Base-by-base conservation (phyloP, 2,329 filamentous ascomycete species). In the Bimuria novae-zelandiae region DNA sequence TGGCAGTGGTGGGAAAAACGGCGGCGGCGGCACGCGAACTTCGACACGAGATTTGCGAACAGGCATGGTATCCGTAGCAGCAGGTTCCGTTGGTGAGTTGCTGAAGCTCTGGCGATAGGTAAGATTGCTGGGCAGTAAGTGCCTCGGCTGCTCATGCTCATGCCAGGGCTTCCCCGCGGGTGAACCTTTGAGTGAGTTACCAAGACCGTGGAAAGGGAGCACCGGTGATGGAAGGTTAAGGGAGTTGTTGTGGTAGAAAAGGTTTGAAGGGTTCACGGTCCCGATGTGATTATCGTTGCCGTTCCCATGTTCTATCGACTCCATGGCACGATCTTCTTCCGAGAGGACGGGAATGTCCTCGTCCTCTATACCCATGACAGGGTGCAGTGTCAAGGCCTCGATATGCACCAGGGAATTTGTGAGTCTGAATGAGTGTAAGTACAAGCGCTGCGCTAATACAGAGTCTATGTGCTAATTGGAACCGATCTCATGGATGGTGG, bases 1-100 rank as follows among this genome's bases (percentile, higher is more conserved):
- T 5, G 65, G 64, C 1, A 73, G 60, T 7, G 60, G 61, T n/a
- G 64, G 48, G 51, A 71, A 77, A 50, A 71, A 75, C 19, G 70
- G 68, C 22, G 63, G 60, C 16, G 68, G 69, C 1, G 68, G 61
- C 51, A 71, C 61, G 6, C 64, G 61, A 11, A 73, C 64, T 49
- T 70, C 54, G 11, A 61, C 59, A 1, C 54, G 57, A 32, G 59
- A 49, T 11, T 59, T 51, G 19, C 49, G 52, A 12, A 56, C 47
- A 17, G 51, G 57, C 17, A 52, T 57, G 5, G 63, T 49, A 25
- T 65, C 64, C 63, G 68, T 69, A 5, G 53, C 58, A 33, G 71
- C 65, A 12, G 63, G 58, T 16, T 56, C 59, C 12, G 39, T 40
- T 33, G 60, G 51, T 16, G 62, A 57, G 48, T 49, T 54, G 7